Evolutionary conservation across 495 filamentous ascomycete genomes (phyloP), one percentile per base, ranked within the genome.

Genomic region (Penicillium goetzii): DNA sequence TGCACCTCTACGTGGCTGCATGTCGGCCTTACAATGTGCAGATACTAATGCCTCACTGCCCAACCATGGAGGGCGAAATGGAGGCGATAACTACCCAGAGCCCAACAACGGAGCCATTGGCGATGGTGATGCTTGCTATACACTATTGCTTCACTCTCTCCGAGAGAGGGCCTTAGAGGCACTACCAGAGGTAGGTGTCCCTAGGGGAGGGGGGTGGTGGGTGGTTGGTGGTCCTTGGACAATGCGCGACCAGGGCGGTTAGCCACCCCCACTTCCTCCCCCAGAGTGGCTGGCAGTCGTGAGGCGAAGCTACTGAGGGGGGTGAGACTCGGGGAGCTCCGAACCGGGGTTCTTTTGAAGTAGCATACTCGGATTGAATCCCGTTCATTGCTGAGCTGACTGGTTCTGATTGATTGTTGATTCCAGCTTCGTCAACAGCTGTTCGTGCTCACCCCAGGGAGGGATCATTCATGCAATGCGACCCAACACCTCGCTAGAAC

Each of bases 381-480:
- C 15, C 23, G 21, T 28, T 41, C 21, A 28, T 43, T 57, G 38
- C 23, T 12, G 26, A 23, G 7, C 2, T 38, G 21, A 38, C 33
- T 56, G 7, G 33, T 9, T 40, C 54, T 43, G 54, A 23, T 41
- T 43, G 36, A 43, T 47, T 25, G 21, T 25, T 36, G 36, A 11
- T 12, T 17, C 11, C 14, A 36, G 36, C 55, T 36, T 30, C n/a
- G 10, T 38, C 25, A 43, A 43, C 23, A 28, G 21, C 47, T 51
- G 47, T 28, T 55, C 60, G 62, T 58, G 52, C 51, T 54, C 7
- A n/a, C 23, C n/a, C 53, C 33, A 63, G 61, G 62, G 58, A 57
- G 30, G 30, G 30, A 21, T 55, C 63, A 58, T 64, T 73, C 71
- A 75, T 77, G 76, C 76, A 79, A 59, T 69, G 74, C 75, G 72